Base-by-base conservation (phyloP, 73 alveolate genomes). In the Paramecium tetraurelia region DNA sequence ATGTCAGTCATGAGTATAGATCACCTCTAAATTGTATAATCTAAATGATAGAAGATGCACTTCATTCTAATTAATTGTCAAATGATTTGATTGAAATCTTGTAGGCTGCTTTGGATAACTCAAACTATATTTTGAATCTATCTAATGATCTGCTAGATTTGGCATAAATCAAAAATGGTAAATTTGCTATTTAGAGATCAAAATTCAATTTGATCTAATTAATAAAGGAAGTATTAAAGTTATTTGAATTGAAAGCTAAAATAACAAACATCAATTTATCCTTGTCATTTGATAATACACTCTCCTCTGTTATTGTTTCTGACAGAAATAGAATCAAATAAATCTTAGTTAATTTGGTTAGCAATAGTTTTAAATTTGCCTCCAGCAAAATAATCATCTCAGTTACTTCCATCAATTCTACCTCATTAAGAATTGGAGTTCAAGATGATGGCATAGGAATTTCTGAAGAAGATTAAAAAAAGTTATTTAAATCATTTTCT, bases 361-460 rank as follows among this genome's bases (percentile, higher is more conserved):
- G 95, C 38, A 94, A 94, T 68, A 93, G 95, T 2, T 70, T 92
- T 58, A 93, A 93, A 84, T 93, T 93, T 48, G 92, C 96, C 3
- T 58, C 72, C 1, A 58, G 53, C 8, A 92, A 94, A 35, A 72
- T 70, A 20, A 84, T 80, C 16, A 86, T 93, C 36, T 86, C 27
- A 44, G 95, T 92, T 9, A 43, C 58, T 24, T 33, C 22, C 5
- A 44, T 92, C 5, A 63, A 35, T 69, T 58, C 18, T 5, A 72
- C 14, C 20, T n/a, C 36, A 1, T 18, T 93, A 38, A 35, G 92
- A 83, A 83, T 92, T 68, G 88, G 69, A 12, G 97, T 92, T 14
- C 21, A 21, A 71, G 97, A 92, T 57, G 93, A 92, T 38, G 97
- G 97, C 20, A 92, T 92, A 0, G 97, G 97, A 36, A 94, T 94